A percentile compares a stretch with the other conserved stretches of the same genome.
These are phyloP conservation scores for Anthracocystis setariae DNA, from an alignment of 1,284 basidiomycete species.

Conservation along the genomic window DNA sequence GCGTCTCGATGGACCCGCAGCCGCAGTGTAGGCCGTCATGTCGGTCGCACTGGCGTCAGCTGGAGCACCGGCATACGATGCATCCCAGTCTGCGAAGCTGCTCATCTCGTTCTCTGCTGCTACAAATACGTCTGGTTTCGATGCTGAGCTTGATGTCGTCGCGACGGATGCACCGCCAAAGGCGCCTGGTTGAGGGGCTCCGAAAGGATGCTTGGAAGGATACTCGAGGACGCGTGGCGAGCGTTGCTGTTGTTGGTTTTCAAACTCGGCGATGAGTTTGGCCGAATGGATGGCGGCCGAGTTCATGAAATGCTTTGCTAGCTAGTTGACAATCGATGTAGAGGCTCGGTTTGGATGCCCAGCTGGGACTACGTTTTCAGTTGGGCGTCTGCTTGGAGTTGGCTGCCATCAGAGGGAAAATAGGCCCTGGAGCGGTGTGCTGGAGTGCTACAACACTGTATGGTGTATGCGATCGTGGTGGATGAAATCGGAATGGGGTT, in stretches of 20 bases:
- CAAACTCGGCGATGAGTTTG: slow-evolving; percentile 48
- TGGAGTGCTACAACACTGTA: too few species aligned
- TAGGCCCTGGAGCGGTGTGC: too few species aligned
- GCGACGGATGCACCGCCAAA: slow-evolving; percentile 30
- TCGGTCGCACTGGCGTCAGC: slow-evolving; percentile 1
- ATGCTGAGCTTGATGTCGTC: neutral
- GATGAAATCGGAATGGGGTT: neutral
- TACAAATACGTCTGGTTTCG: slow-evolving; percentile 6
- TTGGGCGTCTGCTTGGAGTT: neutral
- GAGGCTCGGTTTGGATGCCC: too few species aligned
- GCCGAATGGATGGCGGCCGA: slow-evolving; percentile 37
- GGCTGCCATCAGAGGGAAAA: neutral
- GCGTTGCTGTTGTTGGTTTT: slow-evolving; percentile 21
- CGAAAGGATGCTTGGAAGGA: slow-evolving; percentile 45
- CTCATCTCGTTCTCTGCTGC: slow-evolving; percentile 14
- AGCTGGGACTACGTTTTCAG: too few species aligned
- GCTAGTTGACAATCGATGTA: neutral
- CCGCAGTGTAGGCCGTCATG: neutral
- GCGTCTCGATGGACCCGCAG: slow-evolving; percentile 12
- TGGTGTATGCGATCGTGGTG: neutral
- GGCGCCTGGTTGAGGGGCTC: slow-evolving; percentile 20
- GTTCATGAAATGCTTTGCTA: slow-evolving; percentile 32
- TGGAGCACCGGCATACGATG: slow-evolving; percentile 8
- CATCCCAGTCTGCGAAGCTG: slow-evolving; percentile 29
- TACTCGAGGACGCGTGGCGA: slow-evolving; percentile 4